Evolutionary conservation across 257 asterid species (phyloP).

Genomic region (Capsicum rhomboideum): DNA sequence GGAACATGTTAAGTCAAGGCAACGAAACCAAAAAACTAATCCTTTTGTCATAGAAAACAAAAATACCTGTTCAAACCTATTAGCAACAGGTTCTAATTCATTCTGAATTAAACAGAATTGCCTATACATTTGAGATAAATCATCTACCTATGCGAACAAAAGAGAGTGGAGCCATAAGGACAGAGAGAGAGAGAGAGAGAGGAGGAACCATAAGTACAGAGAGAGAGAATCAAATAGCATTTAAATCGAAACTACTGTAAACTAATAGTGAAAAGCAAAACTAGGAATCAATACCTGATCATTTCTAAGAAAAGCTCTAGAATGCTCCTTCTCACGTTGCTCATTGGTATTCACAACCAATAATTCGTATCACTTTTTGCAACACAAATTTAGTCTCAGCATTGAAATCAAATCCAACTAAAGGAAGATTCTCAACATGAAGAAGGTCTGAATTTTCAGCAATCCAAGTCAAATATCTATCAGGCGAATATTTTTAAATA

Average conservation of each 20-base stretch:
- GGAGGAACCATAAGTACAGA: no score
- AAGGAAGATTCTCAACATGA: neutral
- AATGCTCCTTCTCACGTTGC: conserved; percentile 44
- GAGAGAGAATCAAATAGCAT: neutral
- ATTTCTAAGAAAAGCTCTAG: conserved; percentile 32
- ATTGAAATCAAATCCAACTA: neutral
- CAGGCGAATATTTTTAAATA: neutral
- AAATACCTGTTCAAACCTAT: conserved; percentile 33
- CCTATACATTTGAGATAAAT: conserved; percentile 44
- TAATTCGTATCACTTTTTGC: conserved; percentile 35
- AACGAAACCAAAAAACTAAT: neutral
- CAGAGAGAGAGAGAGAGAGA: neutral
- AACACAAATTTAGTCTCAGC: neutral
- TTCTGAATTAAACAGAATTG: conserved; percentile 20
- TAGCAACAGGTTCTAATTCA: conserved; percentile 29
- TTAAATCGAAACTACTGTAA: neutral
- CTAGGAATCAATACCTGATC: conserved; percentile 26
- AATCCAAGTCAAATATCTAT: neutral
- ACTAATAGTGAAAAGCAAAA: neutral
- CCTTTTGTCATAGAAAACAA: neutral
- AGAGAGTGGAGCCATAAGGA: neutral
- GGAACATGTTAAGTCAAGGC: neutral
- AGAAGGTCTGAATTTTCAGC: neutral
- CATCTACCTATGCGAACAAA: conserved; percentile 25
- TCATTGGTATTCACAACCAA: conserved; percentile 23